Evolutionary conservation across 805 yeast species (phyloP), one percentile per base, ranked within the genome.

Genomic region (Saccharomyces eubayanus): DNA sequence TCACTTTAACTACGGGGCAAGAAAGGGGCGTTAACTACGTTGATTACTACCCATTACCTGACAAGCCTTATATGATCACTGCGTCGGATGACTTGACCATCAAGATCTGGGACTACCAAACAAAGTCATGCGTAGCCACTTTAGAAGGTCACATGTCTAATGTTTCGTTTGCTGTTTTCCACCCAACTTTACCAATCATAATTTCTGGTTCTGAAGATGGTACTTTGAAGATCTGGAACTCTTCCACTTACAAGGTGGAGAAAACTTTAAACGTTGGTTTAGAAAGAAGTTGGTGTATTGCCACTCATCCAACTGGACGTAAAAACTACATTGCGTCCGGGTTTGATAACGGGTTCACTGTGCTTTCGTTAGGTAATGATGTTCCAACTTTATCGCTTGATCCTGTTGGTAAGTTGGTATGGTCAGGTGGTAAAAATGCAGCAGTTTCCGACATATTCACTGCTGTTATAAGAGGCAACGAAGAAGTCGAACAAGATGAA

Each of bases 181-280:
- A 94, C 71, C 96, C 97, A n/a, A 96, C 92, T 65, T 78, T 94
- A 65, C 99, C 99, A 24, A 75, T 92, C 59, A 91, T 94, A 59
- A 80, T 94, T 49, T 89, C 97, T 3, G 99, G 99, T 60, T 86
- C 97, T 51, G 99, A 94, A 73, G 99, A 94, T 73, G 89, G 96
- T 51, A 85, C 97, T 9, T 77, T 94, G 61, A 89, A 91, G 68
- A 80, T 94, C 64, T 94, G 99, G 99, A 92, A 89, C 70, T 79
- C 97, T 24, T 86, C 86, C 68, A 89, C 98, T 36, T 94, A 92
- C 75, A 89, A 89, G 73, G 79, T 92, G 59, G 98, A 92, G 73
- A 90, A 90, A 73, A 84, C 97, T 6, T 75, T 92, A 57, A 91
- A 89, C 72, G 84, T 88, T 68, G 89, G 96, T 50, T 79, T 92